These are phyloP conservation scores for Pseudocercospora musae DNA, from an alignment of 2,329 filamentous ascomycete species.

Conservation along the genomic window DNA sequence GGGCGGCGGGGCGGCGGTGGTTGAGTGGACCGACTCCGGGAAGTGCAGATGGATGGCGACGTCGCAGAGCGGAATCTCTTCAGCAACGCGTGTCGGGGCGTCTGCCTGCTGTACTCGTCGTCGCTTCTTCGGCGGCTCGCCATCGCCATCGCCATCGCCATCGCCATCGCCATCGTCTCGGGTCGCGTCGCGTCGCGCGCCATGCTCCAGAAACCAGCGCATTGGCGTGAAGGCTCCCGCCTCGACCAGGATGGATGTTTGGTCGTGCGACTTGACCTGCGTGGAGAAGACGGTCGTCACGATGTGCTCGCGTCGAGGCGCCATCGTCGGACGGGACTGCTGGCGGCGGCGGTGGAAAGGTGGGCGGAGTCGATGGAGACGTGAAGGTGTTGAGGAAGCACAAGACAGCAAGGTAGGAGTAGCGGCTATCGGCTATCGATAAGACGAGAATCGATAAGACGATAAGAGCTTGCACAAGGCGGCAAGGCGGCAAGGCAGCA, in stretches of 20 bases:
- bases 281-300: slow-evolving; percentile 28
- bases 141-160: too few relatives aligned
- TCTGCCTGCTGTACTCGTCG: slow-evolving; percentile 14
- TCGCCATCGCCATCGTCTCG: too few relatives aligned
- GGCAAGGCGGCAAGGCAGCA: too few relatives aligned
- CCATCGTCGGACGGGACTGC: slow-evolving; percentile 9
- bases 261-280: slow-evolving; percentile 27
- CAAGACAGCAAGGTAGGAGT: too few relatives aligned
- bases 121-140: slow-evolving; percentile 27
- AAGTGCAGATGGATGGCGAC: slow-evolving; percentile 32
- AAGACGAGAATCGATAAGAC: too few relatives aligned
- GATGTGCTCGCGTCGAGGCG: slow-evolving; percentile 21
- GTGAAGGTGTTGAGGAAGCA: too few relatives aligned
- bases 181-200: slow-evolving; percentile 7
- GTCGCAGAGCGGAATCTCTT: slow-evolving; percentile 26
- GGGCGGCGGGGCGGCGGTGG: slow-evolving; percentile 6
- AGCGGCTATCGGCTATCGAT: too few relatives aligned
- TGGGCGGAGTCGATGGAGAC: too few relatives aligned
- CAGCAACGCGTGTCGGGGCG: not conserved
- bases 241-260: slow-evolving; percentile 30
- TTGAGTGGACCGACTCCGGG: slow-evolving; percentile 18
- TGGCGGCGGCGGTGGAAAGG: not conserved
- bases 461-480: too few relatives aligned
- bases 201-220: slow-evolving; percentile 32
- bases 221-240: slow-evolving; percentile 32